Evolutionary conservation across 2,329 filamentous ascomycete species (phyloP).

Genomic region (Aspergillus aculeatus): DNA sequence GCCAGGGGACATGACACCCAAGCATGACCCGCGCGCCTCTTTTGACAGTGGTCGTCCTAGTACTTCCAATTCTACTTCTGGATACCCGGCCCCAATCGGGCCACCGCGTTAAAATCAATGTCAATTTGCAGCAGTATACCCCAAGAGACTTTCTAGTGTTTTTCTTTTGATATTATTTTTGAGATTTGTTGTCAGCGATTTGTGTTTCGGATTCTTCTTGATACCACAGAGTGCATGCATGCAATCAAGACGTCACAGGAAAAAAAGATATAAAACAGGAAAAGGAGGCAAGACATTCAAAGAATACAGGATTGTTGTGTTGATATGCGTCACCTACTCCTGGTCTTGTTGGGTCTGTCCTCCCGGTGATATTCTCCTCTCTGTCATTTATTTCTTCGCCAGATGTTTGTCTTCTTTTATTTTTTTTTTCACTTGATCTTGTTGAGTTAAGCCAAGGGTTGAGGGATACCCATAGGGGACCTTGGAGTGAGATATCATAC

Average conservation of each 20-base stretch:
- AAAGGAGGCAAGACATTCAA: constrained; percentile 1
- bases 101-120: constrained; percentile 74
- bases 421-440: neutral
- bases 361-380: constrained; percentile 2
- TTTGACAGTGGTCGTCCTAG: constrained; percentile 89
- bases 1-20: constrained; percentile 78
- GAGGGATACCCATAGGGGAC: no score
- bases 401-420: constrained; percentile 1
- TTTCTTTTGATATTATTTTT: constrained; percentile 37
- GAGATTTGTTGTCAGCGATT: constrained; percentile 38
- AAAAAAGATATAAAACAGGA: constrained; percentile 11
- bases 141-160: constrained; percentile 36
- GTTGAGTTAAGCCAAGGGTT: neutral
- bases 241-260: constrained; percentile 10
- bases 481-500: no score
- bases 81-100: constrained; percentile 91
- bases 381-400: neutral
- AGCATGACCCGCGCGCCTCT: constrained; percentile 78
- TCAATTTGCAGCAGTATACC: constrained; percentile 49
- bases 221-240: constrained; percentile 32
- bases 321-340: neutral
- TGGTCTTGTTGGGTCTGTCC: neutral
- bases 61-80: constrained; percentile 95
- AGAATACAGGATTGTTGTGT: constrained; percentile 1
- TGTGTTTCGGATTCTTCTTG: constrained; percentile 25